Conservation (phyloP, 108 stramenopile genomes). For the Pseudonitzschia delicatissima region DNA sequence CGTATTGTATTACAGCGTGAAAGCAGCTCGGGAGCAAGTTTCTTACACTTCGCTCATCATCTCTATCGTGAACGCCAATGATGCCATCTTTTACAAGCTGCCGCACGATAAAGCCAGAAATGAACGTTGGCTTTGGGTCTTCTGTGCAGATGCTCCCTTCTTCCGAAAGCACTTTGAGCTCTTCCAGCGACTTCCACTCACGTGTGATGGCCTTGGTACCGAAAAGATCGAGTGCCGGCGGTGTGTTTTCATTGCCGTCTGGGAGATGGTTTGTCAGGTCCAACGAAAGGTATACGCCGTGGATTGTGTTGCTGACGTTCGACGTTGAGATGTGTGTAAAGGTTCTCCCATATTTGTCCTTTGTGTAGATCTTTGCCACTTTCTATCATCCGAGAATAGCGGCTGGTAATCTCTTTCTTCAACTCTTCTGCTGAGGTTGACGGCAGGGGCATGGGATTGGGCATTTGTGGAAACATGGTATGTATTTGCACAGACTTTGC, state of each 20-base stretch:
- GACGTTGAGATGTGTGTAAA: slow-evolving; percentile 38
- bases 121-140: slow-evolving; percentile 34
- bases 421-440: slow-evolving; percentile 19
- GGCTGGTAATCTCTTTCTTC: slow-evolving; percentile 24
- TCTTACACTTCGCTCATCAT: too few relatives aligned
- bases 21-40: too few relatives aligned
- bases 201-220: slow-evolving; percentile 12
- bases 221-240: slow-evolving; percentile 33
- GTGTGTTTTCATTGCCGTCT: not conserved
- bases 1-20: too few relatives aligned
- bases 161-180: slow-evolving; percentile 16
- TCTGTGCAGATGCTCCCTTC: slow-evolving; percentile 3
- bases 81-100: slow-evolving; percentile 35
- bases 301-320: slow-evolving; percentile 41
- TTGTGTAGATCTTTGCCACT: slow-evolving; percentile 30
- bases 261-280: slow-evolving; percentile 20
- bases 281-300: slow-evolving; percentile 34
- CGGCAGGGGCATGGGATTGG: slow-evolving; percentile 33
- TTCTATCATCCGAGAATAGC: slow-evolving; percentile 22
- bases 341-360: slow-evolving; percentile 27
- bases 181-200: slow-evolving; percentile 26
- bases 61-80: slow-evolving; percentile 5
- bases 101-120: slow-evolving; percentile 34
- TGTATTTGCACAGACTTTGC: slow-evolving; percentile 24
- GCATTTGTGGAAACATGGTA: slow-evolving; percentile 47